Evolutionary conservation across 306 rosid species (phyloP), one percentile per base, ranked within the genome.

Genomic region (Gastrolobium villosum): DNA sequence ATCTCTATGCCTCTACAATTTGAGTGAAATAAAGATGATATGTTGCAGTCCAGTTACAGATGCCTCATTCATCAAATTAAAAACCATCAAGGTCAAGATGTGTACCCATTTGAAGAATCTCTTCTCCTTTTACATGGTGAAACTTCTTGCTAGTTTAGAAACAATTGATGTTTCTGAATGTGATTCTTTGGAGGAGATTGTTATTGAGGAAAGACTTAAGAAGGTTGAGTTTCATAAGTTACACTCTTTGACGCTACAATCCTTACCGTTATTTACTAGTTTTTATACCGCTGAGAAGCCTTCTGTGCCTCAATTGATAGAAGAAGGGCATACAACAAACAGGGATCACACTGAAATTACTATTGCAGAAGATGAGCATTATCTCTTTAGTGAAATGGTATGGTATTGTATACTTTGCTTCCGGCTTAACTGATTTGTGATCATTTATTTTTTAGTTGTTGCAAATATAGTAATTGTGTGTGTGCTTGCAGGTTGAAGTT

Each of bases 11-110:
- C 84, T 85, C 20, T 11, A 55, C 65, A 46, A 65, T 41, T 28
- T 85, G 10, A 15, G 9, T 10, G 59, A 49, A 20, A 28, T 76
- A 65, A 46, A 76, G 37, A 53, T 20, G 40, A 39, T 76, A 67
- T 76, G 81, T 53, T n/a, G 30, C 9, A 65, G 65, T 52, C 45
- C 54, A 5, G 26, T 65, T 34, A 40, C 35, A 14, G 49, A 3
- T 0, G 20, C 14, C 14, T 77, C 86, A 43, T 82, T 82, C n/a
- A 10, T 40, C 13, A 82, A 78, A 36, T 71, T 89, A 56, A 86
- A 74, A 60, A 66, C 28, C 31, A 66, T 89, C 41, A 68, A 44
- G 9, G 72, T 88, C 28, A 2, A 8, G 10, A 4, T 1, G 26
- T 74, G 85, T 78, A 3, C 34, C 2, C 45, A 26, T n/a, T 35